Percentiles rank a stretch among this genome's conserved stretches.
Conservation (phyloP, 352 stramenopile species). For the Pythium myriotylum region DNA sequence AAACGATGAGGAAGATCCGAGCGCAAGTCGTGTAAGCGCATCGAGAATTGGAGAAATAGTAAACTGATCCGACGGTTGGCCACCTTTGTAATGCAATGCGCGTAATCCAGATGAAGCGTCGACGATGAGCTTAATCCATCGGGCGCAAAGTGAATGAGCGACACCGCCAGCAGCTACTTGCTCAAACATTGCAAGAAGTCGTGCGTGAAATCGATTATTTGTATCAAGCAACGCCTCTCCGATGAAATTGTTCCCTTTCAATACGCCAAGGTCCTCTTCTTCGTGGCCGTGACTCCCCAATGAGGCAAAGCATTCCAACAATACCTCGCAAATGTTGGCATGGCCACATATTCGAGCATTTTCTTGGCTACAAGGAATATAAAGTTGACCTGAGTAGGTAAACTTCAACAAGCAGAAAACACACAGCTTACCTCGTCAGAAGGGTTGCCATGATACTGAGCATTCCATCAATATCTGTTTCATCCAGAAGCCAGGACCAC, state of each 20-base stretch:
- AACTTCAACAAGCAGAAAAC: not conserved
- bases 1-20: not conserved
- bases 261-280: not conserved
- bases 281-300: not conserved
- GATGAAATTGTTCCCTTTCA: not conserved
- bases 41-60: constrained; percentile 10
- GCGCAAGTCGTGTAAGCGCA: constrained; percentile 12
- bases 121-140: constrained; percentile 32
- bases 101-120: not conserved
- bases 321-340: constrained; percentile 15
- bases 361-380: constrained; percentile 15
- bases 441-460: constrained; percentile 6
- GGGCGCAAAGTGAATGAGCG: constrained; percentile 15
- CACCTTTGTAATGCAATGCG: not conserved
- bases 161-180: constrained; percentile 10
- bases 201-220: constrained; percentile 3
- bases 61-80: not conserved
- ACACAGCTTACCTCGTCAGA: constrained; percentile 13
- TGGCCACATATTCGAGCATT: constrained; percentile 19
- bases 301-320: constrained; percentile 20
- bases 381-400: not conserved
- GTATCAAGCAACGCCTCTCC: constrained; percentile 13
- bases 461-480: constrained; percentile 7
- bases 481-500: constrained; percentile 13
- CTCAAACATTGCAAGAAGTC: constrained; percentile 16